These are phyloP conservation scores for Microcyclospora tardicrescens DNA, from an alignment of 2,329 filamentous ascomycete species.

Conservation along the genomic window DNA sequence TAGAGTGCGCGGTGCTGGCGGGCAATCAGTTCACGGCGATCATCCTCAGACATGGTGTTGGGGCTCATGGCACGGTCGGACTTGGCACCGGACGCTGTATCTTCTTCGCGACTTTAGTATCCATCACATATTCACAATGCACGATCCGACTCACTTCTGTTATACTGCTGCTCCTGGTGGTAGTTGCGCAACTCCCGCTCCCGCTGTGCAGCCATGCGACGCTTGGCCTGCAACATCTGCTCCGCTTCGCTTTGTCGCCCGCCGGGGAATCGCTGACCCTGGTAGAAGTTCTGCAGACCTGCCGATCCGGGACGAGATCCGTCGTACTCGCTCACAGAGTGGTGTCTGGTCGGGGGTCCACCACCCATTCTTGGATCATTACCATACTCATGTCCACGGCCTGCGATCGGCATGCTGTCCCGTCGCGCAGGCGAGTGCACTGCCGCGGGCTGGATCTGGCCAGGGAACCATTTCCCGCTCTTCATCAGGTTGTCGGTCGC, in stretches of 20 bases:
- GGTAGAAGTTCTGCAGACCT: constrained; percentile 88
- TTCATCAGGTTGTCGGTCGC: constrained; percentile 92
- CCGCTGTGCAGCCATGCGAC: constrained; percentile 96
- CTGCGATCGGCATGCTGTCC: constrained; percentile 60
- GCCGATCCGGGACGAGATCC: constrained; percentile 58
- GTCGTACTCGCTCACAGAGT: constrained; percentile 76
- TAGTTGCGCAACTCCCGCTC: constrained; percentile 99
- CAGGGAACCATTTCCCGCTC: constrained; percentile 77
- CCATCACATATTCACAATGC: neutral
- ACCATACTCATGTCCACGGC: constrained; percentile 24
- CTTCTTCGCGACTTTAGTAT: constrained; percentile 26
- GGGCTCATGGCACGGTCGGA: constrained; percentile 77
- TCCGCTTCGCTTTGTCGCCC: constrained; percentile 82
- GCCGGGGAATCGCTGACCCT: constrained; percentile 79
- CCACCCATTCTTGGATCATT: constrained; percentile 54
- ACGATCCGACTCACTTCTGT: constrained; percentile 61
- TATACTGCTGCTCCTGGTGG: constrained; percentile 99
- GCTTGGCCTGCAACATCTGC: constrained; percentile 98
- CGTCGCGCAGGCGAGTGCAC: constrained; percentile 45
- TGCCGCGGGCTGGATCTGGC: constrained; percentile 2
- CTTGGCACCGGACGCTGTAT: constrained; percentile 63
- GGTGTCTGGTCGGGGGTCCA: constrained; percentile 54
- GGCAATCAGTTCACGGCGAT: constrained; percentile 88
- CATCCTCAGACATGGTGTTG: constrained; percentile 81
- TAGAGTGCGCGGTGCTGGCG: constrained; percentile 92